Percentiles rank a stretch among this genome's conserved stretches.
These are phyloP conservation scores for Linnemannia elongata DNA, from an alignment of 192 early-diverging fungal species.

Conservation along the genomic window DNA sequence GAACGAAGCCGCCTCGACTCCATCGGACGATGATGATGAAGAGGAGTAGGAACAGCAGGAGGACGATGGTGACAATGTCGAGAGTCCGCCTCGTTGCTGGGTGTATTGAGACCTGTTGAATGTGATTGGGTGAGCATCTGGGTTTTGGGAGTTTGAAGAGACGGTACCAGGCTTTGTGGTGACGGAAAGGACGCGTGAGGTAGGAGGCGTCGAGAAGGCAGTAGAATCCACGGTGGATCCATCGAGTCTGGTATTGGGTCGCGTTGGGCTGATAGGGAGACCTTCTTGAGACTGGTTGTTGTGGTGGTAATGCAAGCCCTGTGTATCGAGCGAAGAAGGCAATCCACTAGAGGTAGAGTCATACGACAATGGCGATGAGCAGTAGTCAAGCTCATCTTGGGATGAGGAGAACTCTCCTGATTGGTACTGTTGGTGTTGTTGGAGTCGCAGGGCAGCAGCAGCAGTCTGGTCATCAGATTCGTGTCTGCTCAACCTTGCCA, in stretches of 20 bases:
- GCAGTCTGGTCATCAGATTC: conserved; percentile 1
- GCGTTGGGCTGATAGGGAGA: not conserved
- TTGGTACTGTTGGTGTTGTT: conserved; percentile 6
- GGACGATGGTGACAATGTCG: conserved; percentile 31
- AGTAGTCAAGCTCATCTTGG: not conserved
- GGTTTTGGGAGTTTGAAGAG: not conserved
- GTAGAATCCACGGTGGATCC: not conserved
- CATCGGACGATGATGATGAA: conserved; percentile 19
- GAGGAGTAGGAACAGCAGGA: conserved; percentile 30
- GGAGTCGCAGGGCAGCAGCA: not conserved
- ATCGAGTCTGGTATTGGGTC: not conserved
- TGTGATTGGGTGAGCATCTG: conserved; percentile 1
- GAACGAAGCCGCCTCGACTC: not conserved
- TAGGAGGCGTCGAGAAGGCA: conserved; percentile 12
- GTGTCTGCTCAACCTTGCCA: conserved; percentile 19
- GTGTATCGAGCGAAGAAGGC: not conserved
- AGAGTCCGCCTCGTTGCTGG: conserved; percentile 9
- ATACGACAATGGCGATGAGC: not conserved
- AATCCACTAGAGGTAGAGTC: not conserved
- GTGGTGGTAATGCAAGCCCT: not conserved
- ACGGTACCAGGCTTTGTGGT: not conserved
- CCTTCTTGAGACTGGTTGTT: not conserved
- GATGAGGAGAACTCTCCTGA: not conserved
- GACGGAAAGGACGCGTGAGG: conserved; percentile 19
- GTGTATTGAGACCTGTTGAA: not conserved